Evolutionary conservation across 2,329 filamentous ascomycete genomes (phyloP).

Genomic region (Aspergillus costaricaensis): DNA sequence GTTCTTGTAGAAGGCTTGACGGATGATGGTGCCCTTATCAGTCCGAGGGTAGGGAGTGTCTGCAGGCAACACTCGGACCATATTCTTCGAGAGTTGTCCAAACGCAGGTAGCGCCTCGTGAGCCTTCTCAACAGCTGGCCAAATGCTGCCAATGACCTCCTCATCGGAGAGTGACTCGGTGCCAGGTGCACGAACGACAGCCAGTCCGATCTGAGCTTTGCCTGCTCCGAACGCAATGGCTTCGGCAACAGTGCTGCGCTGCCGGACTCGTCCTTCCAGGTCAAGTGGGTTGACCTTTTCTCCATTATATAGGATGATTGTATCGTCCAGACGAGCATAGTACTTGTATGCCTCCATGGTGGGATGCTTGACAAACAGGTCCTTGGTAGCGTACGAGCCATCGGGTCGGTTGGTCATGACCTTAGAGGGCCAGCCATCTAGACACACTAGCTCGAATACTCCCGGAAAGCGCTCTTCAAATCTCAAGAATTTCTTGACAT

Average conservation of each 20-base stretch:
- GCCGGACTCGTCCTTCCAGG: conserved; percentile 57
- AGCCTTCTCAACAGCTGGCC: conserved; percentile 53
- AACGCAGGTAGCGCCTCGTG: conserved; percentile 56
- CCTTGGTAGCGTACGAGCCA: conserved; percentile 53
- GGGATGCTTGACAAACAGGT: conserved; percentile 51
- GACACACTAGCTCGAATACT: conserved; percentile 39
- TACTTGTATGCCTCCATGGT: conserved; percentile 52
- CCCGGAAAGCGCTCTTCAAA: conserved; percentile 41
- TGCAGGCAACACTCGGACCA: conserved; percentile 52
- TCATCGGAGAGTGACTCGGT: conserved; percentile 45
- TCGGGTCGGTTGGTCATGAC: conserved; percentile 49
- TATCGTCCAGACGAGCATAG: conserved; percentile 50
- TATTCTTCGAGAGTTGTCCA: conserved; percentile 54
- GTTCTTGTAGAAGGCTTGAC: conserved; percentile 51
- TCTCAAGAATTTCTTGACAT: conserved; percentile 46
- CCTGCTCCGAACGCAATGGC: conserved; percentile 60
- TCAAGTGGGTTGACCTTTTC: conserved; percentile 53
- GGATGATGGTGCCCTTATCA: conserved; percentile 59
- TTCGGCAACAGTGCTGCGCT: conserved; percentile 56
- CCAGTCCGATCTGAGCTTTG: conserved; percentile 54
- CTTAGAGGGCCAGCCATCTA: conserved; percentile 43
- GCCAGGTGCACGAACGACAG: conserved; percentile 55
- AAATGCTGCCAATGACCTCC: conserved; percentile 52
- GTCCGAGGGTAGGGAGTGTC: conserved; percentile 53
- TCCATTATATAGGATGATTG: conserved; percentile 51